A percentile compares a stretch with the other conserved stretches of the same genome.
These are phyloP conservation scores for Yamadazyma friedrichii DNA, from an alignment of 1,139 yeast species.

Conservation along the genomic window DNA sequence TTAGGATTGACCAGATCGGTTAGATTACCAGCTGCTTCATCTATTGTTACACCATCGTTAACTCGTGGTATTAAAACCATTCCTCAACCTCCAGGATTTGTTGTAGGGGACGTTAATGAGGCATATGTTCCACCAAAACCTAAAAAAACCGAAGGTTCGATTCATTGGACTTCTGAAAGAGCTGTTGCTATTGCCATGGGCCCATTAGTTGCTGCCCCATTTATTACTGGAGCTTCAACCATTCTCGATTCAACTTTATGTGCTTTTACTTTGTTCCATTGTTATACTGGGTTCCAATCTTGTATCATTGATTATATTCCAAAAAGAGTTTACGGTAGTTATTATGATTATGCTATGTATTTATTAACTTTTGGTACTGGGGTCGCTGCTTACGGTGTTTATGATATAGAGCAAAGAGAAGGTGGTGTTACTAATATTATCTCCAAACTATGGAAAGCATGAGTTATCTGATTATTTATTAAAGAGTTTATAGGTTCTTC, in stretches of 20 bases:
- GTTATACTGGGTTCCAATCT: conserved; percentile 77
- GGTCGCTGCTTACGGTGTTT: conserved; percentile 75
- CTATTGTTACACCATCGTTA: conserved; percentile 10
- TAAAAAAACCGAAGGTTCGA: conserved; percentile 70
- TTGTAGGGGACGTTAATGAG: conserved; percentile 78
- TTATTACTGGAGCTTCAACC: conserved; percentile 52
- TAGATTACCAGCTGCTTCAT: too few relatives aligned
- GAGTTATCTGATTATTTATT: not conserved
- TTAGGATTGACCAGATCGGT: conserved; percentile 18
- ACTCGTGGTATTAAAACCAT: conserved; percentile 36
- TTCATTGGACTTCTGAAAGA: conserved; percentile 88
- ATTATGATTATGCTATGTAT: conserved; percentile 64
- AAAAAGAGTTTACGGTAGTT: conserved; percentile 71
- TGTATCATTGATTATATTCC: conserved; percentile 92
- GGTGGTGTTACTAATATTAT: conserved; percentile 40
- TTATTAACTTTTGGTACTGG: conserved; percentile 70
- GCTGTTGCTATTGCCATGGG: conserved; percentile 62
- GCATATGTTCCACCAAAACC: conserved; percentile 66
- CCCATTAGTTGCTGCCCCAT: conserved; percentile 76
- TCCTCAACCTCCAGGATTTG: conserved; percentile 67
- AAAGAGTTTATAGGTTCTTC: not conserved
- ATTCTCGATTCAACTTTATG: conserved; percentile 68
- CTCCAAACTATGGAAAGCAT: conserved; percentile 42
- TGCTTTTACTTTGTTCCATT: conserved; percentile 64
- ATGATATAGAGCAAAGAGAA: conserved; percentile 70